These are phyloP conservation scores for Puccinellia tenuiflora DNA, from an alignment of 176 grass and related monocot genomes.

Conservation along the genomic window DNA sequence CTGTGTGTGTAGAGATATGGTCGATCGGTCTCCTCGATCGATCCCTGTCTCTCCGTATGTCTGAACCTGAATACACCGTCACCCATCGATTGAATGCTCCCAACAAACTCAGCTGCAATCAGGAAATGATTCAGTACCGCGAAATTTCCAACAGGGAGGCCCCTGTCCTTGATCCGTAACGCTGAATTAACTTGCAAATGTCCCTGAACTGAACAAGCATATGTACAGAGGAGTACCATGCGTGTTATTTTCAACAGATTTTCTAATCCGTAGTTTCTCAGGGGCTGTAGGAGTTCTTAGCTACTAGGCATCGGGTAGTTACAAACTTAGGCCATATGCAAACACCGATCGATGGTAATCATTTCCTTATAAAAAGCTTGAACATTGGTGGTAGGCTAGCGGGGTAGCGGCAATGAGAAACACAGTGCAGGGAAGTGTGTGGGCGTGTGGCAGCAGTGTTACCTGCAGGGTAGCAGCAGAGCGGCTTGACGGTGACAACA, in stretches of 20 bases:
- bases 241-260: too few relatives aligned
- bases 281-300: too few relatives aligned
- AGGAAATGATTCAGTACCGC: too few relatives aligned
- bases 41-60: not conserved
- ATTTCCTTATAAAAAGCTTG: too few relatives aligned
- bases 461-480: not conserved
- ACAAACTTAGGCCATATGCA: too few relatives aligned
- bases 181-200: not conserved
- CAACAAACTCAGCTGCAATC: not conserved
- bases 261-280: too few relatives aligned
- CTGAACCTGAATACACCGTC: not conserved
- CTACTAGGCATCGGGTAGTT: too few relatives aligned
- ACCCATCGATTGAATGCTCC: slow-evolving; percentile 1
- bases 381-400: too few relatives aligned
- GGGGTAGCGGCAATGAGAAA: not conserved
- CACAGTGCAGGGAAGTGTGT: not conserved
- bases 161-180: not conserved
- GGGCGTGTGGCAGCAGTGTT: not conserved
- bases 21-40: not conserved
- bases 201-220: not conserved
- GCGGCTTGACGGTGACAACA: not conserved
- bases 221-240: too few relatives aligned
- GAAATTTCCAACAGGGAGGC: too few relatives aligned
- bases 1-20: not conserved
- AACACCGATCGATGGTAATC: too few relatives aligned